Conservation (phyloP, 805 yeast species). For the Candida ipomoeae region DNA sequence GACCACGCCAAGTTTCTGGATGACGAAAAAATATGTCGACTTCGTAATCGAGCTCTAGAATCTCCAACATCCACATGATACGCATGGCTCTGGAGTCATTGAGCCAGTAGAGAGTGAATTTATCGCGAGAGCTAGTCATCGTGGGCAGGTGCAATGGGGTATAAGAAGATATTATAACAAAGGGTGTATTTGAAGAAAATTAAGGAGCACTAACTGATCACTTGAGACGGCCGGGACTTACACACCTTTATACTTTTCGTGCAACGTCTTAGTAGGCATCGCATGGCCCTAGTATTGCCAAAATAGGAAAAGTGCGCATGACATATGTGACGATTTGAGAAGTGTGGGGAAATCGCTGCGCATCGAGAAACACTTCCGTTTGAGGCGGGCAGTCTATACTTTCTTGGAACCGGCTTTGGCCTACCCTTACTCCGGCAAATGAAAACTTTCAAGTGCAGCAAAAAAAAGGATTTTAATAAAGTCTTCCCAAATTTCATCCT, state of each 20-base stretch:
- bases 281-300: neutral
- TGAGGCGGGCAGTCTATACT: neutral
- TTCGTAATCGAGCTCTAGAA: conserved; percentile 51
- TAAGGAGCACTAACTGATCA: neutral
- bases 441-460: too few relatives aligned
- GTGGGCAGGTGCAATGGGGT: neutral
- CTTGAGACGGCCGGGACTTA: neutral
- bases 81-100: conserved; percentile 58
- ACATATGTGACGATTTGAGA: conserved; percentile 1
- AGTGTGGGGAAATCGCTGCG: conserved; percentile 5
- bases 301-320: conserved; percentile 5
- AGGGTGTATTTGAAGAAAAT: neutral
- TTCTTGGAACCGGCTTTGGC: neutral
- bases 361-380: neutral
- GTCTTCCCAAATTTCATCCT: too few relatives aligned
- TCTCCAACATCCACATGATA: conserved; percentile 62
- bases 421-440: neutral
- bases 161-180: neutral
- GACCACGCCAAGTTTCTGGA: conserved; percentile 38
- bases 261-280: neutral
- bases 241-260: neutral
- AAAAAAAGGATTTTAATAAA: too few relatives aligned
- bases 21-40: conserved; percentile 51
- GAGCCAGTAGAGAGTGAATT: conserved; percentile 31
- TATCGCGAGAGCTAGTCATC: conserved; percentile 10